Base-by-base conservation (phyloP, 768 basidiomycete genomes). In the Trametes cingulata region DNA sequence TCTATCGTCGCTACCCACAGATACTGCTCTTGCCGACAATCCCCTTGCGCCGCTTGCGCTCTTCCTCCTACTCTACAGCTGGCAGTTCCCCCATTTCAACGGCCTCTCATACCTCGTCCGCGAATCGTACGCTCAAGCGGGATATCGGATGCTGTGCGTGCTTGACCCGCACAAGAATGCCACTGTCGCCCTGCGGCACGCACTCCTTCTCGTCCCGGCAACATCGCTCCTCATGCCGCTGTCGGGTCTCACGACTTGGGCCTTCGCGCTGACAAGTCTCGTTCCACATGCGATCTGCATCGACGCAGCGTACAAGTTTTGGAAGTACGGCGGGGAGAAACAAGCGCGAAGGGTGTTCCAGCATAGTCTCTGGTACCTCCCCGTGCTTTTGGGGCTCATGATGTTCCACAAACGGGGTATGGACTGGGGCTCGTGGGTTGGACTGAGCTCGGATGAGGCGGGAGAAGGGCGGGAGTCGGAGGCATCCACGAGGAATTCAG, bases 61-160 rank as follows among this genome's bases (percentile, higher is more conserved):
- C 2, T 93, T 91, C 76, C 80, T 88, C 74, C 74, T 98, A 47
- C 82, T 97, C 9, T 99, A 87, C 77, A 90, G 90, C 61, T 99
- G 96, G 96, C 97, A 99, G 71, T 98, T 98, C 76, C 95, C 96
- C 36, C 96, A 99, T 73, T 98, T 99, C 78, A 98, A 95, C 73
- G 74, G 93, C 1, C 80, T 99, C n/a, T 87, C 95, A 8, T 85
- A 97, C 73, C 78, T 95, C 50, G 82, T 95, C 9, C 85, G 95
- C 37, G 85, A 82, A 10, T 89, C 89, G 19, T 99, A 99, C 73
- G 93, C 97, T 4, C 86, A 93, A 70, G 93, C 90, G 19, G 95
- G 95, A 17, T 99, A 95, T 72, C 83, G 82, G 52, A 99, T 99
- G 97, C 83, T 98, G 12, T 86, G 87, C 33, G 89, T 94, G 57